Percentiles rank a stretch among this genome's conserved stretches.
phyloP scores from a whole-genome alignment of 495 filamentous ascomycete species.

The Penicillium atrosanguineum region DNA sequence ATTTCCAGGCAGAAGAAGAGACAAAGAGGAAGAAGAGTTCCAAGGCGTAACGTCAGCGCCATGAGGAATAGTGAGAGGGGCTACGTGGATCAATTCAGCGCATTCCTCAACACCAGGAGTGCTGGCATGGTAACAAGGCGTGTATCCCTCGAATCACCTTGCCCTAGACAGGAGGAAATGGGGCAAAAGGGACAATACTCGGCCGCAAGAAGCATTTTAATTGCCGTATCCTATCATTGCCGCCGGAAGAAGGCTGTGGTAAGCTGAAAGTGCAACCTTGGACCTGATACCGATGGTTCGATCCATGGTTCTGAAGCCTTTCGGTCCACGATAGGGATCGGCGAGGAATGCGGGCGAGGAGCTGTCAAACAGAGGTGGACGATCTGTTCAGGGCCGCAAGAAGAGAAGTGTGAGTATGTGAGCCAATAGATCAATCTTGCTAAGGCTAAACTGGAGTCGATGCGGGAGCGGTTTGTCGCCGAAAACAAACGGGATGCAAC shows the following conservation, averaged over 20 bases:
- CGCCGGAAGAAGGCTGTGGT: not conserved
- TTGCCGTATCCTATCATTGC: not conserved
- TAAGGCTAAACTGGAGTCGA: not conserved
- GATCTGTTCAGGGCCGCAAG: constrained; percentile 1
- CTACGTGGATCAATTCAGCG: constrained; percentile 11
- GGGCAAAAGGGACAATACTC: not conserved
- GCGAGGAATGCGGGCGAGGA: constrained; percentile 18
- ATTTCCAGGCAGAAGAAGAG: not conserved
- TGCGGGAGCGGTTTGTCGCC: constrained; percentile 2
- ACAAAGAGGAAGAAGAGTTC: constrained; percentile 2
- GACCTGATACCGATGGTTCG: constrained; percentile 2
- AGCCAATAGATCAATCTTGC: constrained; percentile 6
- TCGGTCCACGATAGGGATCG: constrained; percentile 12
- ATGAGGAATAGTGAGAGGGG: constrained; percentile 1
- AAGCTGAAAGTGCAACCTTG: constrained; percentile 10
- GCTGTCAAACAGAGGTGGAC: constrained; percentile 15
- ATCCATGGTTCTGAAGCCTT: constrained; percentile 17
- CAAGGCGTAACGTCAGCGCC: constrained; percentile 5
- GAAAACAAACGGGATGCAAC: constrained; percentile 21
- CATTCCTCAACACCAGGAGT: constrained; percentile 24
- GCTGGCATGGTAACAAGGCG: constrained; percentile 30
- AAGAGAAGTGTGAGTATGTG: constrained; percentile 1
- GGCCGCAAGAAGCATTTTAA: constrained; percentile 11
- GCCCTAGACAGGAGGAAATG: constrained; percentile 1
- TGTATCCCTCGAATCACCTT: constrained; percentile 15